These are phyloP conservation scores for Mucor plumbeus DNA, from an alignment of 371 early-diverging fungal genomes.

Conservation along the genomic window DNA sequence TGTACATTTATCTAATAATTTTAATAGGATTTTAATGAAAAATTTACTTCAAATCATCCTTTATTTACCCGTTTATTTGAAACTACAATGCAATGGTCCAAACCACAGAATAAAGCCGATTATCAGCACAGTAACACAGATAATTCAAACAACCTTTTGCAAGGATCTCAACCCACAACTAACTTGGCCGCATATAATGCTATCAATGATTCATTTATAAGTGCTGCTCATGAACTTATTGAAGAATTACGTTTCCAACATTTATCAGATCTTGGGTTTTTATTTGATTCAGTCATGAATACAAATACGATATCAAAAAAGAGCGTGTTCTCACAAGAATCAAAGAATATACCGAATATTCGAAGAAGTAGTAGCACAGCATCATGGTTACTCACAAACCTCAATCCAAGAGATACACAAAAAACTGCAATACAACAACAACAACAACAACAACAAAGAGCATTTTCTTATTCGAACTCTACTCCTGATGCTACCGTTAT, in stretches of 20 bases:
- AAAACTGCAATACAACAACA: background rate
- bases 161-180: background rate
- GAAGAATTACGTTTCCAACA: constrained; percentile 28
- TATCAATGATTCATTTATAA: constrained; percentile 21
- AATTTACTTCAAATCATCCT: constrained; percentile 29
- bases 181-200: background rate
- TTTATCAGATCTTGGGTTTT: constrained; percentile 35
- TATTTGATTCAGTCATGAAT: constrained; percentile 39
- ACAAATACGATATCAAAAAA: constrained; percentile 34
- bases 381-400: constrained; percentile 10
- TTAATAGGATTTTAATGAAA: constrained; percentile 2
- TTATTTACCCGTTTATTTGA: constrained; percentile 35
- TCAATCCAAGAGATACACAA: background rate
- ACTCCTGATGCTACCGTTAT: constrained; percentile 22
- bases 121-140: background rate
- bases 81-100: constrained; percentile 26
- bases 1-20: background rate
- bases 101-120: background rate
- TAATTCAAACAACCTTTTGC: background rate
- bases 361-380: constrained; percentile 17
- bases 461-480: background rate
- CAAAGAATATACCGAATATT: background rate
- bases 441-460: background rate
- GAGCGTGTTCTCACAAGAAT: constrained; percentile 19
- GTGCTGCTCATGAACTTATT: constrained; percentile 36